These are phyloP conservation scores for Penicillium turbatum DNA, from an alignment of 495 filamentous ascomycete genomes.

Conservation along the genomic window DNA sequence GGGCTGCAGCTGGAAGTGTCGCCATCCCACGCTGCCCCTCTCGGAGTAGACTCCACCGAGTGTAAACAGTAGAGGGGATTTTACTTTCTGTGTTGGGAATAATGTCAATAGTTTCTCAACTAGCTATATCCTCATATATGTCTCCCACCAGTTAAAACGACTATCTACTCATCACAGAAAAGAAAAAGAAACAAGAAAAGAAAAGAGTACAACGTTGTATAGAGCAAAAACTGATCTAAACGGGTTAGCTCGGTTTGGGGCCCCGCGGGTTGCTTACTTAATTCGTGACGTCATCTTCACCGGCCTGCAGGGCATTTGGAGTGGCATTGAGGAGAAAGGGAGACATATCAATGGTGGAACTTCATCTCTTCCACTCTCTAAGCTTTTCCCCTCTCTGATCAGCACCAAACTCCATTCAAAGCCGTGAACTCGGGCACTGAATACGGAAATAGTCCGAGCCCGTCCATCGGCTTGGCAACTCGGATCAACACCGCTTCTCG, in stretches of 20 bases:
- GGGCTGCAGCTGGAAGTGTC: conserved; percentile 2
- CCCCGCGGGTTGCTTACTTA: background rate
- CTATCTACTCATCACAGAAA: too few species aligned
- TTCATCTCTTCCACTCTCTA: background rate
- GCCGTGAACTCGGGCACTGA: background rate
- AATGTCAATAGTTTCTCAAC: background rate
- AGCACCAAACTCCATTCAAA: too few species aligned
- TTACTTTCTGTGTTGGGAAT: too few species aligned
- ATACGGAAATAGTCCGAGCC: background rate
- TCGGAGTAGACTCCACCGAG: conserved; percentile 27
- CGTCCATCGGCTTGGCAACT: background rate
- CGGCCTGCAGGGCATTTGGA: too few species aligned
- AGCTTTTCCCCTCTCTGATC: too few species aligned
- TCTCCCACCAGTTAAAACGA: too few species aligned
- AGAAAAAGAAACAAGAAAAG: too few species aligned
- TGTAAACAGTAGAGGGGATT: background rate
- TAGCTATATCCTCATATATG: too few species aligned
- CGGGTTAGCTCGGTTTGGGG: background rate
- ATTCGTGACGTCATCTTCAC: background rate
- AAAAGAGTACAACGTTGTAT: too few species aligned
- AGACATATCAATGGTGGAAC: background rate
- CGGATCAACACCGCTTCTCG: background rate
- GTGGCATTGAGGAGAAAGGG: too few species aligned
- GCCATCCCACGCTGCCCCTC: conserved; percentile 16
- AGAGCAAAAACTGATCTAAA: background rate